Evolutionary conservation across 2,329 filamentous ascomycete genomes (phyloP), one percentile per base, ranked within the genome.

Genomic region (Nothomitra cinnamomea): DNA sequence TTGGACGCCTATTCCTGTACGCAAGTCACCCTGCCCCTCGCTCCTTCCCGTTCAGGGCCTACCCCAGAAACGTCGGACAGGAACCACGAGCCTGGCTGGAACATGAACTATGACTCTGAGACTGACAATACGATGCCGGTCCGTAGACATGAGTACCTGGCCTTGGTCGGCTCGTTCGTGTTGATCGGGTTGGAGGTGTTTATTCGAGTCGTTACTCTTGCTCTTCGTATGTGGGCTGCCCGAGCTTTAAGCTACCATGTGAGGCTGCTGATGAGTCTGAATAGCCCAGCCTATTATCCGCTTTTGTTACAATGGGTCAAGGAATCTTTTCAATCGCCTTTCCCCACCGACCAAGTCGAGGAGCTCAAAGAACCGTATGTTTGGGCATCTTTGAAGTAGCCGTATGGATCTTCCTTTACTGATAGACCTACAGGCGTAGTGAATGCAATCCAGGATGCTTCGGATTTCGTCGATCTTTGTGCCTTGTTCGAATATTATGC

Each of bases 381-480:
- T 22, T 42, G 12, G 13, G 7, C 35, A 22, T n/a, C 10, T 49
- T 3, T 24, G 13, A 49, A 66, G 10, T 61, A 58, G 38, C 35
- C 43, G 3, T 15, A 12, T n/a, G n/a, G 25, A 7, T 35, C 45
- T 22, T n/a, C 7, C n/a, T 36, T n/a, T 28, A 17, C 22, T 53
- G 8, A 17, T 24, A 13, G 2, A n/a, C n/a, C 28, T 53, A 2
- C 58, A 80, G 79, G 77, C 40, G 75, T 87, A 54, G 87, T 86
- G 40, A 77, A 71, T n/a, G 80, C 82, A 7, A 82, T 98, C 55
- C 83, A 87, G 54, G 83, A 92, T 63, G 87, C 90, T 3, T 79
- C 85, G 56, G 92, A 96, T 64, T 96, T 98, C 65, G 80, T 87
- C 47, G 90, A 96, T 63, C 77, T 98, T n/a, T 96, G 90, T 67